phyloP scores from a whole-genome alignment of 352 stramenopile genomes.

The Phytophthora boehmeriae region DNA sequence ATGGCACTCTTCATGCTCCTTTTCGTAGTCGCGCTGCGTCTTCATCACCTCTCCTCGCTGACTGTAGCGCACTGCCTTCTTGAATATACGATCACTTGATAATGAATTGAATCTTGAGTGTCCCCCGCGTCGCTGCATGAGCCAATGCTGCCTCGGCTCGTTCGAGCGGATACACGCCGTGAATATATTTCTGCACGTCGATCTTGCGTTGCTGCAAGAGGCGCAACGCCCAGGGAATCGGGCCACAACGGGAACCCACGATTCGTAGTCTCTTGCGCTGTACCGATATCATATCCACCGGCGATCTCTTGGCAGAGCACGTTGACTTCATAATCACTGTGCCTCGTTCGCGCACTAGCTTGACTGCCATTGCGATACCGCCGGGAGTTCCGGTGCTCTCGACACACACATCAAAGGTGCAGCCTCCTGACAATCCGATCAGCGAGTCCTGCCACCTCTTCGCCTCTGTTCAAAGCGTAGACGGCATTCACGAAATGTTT shows the following conservation, averaged over 20 bases:
- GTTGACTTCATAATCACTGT: slow-evolving; percentile 64
- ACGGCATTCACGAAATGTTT: slow-evolving; percentile 48
- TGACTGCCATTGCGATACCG: slow-evolving; percentile 47
- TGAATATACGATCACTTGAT: slow-evolving; percentile 30
- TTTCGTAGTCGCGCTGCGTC: slow-evolving; percentile 14
- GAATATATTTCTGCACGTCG: slow-evolving; percentile 72
- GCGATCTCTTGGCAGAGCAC: slow-evolving; percentile 39
- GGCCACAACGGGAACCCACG: slow-evolving; percentile 70
- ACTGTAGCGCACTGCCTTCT: slow-evolving; percentile 8
- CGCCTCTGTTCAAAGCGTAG: slow-evolving; percentile 28
- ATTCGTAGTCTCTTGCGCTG: slow-evolving; percentile 56
- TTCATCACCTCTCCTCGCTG: slow-evolving; percentile 10
- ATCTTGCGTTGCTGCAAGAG: slow-evolving; percentile 56
- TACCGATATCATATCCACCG: slow-evolving; percentile 30
- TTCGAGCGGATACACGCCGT: slow-evolving; percentile 65
- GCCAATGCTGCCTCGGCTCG: slow-evolving; percentile 49
- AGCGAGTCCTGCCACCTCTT: slow-evolving; percentile 28
- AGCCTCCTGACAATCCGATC: slow-evolving; percentile 25
- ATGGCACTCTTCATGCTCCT: slow-evolving; percentile 15
- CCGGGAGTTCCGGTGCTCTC: slow-evolving; percentile 64
- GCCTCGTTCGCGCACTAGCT: slow-evolving; percentile 42
- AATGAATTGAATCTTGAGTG: slow-evolving; percentile 70
- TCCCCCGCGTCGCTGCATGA: slow-evolving; percentile 51
- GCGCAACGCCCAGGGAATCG: slow-evolving; percentile 57
- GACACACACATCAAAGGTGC: slow-evolving; percentile 65